Base-by-base conservation (phyloP, 345 rosid species). In the Orychophragmus violaceus region DNA sequence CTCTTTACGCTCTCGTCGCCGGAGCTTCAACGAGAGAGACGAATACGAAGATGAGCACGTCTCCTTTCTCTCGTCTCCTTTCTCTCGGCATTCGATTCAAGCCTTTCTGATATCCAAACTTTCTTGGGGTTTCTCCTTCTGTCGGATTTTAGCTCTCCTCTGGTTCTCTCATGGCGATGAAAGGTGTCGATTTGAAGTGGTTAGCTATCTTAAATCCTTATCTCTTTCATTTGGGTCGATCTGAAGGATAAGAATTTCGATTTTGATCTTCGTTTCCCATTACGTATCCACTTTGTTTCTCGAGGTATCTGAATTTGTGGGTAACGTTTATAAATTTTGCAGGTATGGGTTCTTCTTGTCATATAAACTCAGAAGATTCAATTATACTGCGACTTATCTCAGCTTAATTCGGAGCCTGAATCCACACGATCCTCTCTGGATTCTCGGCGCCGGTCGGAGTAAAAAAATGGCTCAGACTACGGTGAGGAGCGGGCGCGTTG, bases 301-400 rank as follows among this genome's bases (percentile, higher is more conserved):
- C n/a, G n/a, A 10, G 46, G 51, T 58, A 10, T 23, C 32, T 52
- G 16, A 36, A 21, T 74, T n/a, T 59, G 9, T 45, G 66, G 12
- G 37, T 44, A n/a, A 66, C 37, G 16, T n/a, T n/a, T n/a, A n/a
- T n/a, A n/a, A n/a, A n/a, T n/a, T 17, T 60, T 78, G 87, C 84
- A 95, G 97, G 97, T 91, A 95, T 83, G 99, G 97, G 18, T 91
- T 95, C 85, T 95, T 95, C 88, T 79, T 95, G 87, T 91, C 95
- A n/a, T n/a, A n/a, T n/a, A n/a, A n/a, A n/a, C n/a, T n/a, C 32
- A 14, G 63, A 48, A 70, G 61, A 74, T 75, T 70, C 11, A 44
- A 6, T 17, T 6, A 35, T 35, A 35, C 48, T 17, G n/a, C n/a
- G 61, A 21, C 54, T 12, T 44, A 10, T 58, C 28, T 62, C 48